Percentiles rank a stretch among this genome's conserved stretches.
Conservation (phyloP, 106 monocot species). For the Narthecium ossifragum region DNA sequence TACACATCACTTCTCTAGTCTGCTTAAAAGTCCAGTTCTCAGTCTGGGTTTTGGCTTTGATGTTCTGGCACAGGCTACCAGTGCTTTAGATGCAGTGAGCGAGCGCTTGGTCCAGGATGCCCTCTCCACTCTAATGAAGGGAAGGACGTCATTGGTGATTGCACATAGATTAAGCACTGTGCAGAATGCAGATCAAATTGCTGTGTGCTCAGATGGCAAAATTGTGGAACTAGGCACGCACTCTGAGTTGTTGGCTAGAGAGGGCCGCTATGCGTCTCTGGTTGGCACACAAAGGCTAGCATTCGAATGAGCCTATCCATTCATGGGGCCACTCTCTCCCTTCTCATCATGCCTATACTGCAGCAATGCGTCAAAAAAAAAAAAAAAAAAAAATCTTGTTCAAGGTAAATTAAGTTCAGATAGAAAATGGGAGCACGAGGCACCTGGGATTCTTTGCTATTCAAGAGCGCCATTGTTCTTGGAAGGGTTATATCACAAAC, state of each 20-base stretch:
- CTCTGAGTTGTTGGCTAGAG: constrained; percentile 52
- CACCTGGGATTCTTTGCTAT: too few relatives aligned
- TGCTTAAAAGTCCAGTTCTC: not conserved
- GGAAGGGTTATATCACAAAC: too few relatives aligned
- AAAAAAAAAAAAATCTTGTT: too few relatives aligned
- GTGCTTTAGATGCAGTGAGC: constrained; percentile 89
- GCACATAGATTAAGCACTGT: constrained; percentile 96
- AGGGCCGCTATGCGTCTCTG: constrained; percentile 74
- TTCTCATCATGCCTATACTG: too few relatives aligned
- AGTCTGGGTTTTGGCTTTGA: not conserved
- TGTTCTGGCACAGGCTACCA: constrained; percentile 70
- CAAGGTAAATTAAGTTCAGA: too few relatives aligned
- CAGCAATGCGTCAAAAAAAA: not conserved
- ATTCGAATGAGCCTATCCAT: constrained; percentile 58
- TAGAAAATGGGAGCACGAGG: too few relatives aligned
- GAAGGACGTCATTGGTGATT: constrained; percentile 88
- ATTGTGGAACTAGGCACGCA: constrained; percentile 80
- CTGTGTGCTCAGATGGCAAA: constrained; percentile 74
- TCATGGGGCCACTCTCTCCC: too few relatives aligned
- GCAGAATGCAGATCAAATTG: constrained; percentile 92
- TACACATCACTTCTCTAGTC: not conserved
- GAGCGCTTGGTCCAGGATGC: constrained; percentile 95
- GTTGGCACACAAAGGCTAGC: constrained; percentile 89
- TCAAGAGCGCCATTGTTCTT: too few relatives aligned
- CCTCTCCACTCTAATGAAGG: constrained; percentile 80